These are phyloP conservation scores for Aspergillus haitiensis DNA, from an alignment of 495 filamentous ascomycete species.

Conservation along the genomic window DNA sequence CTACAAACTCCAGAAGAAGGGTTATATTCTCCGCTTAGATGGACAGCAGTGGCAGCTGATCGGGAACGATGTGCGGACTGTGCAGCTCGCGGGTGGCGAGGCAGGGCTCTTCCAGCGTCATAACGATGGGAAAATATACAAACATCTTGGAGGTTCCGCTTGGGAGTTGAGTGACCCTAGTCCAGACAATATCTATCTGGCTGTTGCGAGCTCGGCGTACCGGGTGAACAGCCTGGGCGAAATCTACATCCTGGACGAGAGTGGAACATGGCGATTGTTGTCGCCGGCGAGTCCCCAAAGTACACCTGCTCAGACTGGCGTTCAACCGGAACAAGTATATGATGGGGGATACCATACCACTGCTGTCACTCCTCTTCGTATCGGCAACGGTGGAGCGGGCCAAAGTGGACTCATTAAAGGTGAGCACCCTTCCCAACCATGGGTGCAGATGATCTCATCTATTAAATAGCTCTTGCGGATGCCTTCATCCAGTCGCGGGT, in stretches of 20 bases:
- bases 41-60: background rate
- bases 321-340: conserved; percentile 2
- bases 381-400: conserved; percentile 14
- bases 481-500: conserved; percentile 34
- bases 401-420: conserved; percentile 12
- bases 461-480: conserved; percentile 35
- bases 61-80: background rate
- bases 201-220: conserved; percentile 7
- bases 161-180: background rate
- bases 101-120: conserved; percentile 8
- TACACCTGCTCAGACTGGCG: background rate
- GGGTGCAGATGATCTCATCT: background rate
- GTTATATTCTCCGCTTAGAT: background rate
- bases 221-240: conserved; percentile 6
- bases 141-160: background rate
- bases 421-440: background rate
- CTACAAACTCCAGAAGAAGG: background rate
- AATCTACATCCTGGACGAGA: conserved; percentile 1
- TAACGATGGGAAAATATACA: background rate
- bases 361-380: conserved; percentile 3
- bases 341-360: conserved; percentile 8
- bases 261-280: background rate
- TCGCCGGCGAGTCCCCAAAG: background rate
- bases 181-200: conserved; percentile 1
- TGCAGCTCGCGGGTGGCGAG: conserved; percentile 10